Evolutionary conservation across 139 green algal species (phyloP), one percentile per base, ranked within the genome.

Genomic region (Asterochloris sp.): DNA sequence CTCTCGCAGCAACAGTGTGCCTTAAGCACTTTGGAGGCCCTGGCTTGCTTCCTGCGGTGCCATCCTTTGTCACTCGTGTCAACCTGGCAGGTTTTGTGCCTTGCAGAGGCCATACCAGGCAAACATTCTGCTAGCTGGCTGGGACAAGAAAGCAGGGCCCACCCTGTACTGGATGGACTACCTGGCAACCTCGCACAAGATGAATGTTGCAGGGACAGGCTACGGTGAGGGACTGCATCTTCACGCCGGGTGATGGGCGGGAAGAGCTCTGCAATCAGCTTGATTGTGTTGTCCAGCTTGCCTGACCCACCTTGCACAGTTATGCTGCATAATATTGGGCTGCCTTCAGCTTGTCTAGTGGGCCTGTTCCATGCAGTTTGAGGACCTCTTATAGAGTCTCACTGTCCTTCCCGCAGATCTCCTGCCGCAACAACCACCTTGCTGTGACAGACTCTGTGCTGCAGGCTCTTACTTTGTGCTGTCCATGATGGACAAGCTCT

Each of bases 111-210:
- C 96, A 0, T 99, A 99, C 86, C 87, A 96, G 67, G 92, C 90
- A 82, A 99, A 99, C 90, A 78, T 99, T 76, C 86, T 99, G 38
- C 82, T 99, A 28, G 97, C 95, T 12, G 97, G 97, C 0, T 99
- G 90, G 82, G 97, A 99, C 80, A 87, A 98, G 78, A 87, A 81
- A 12, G 83, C 85, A 0, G 96, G 96, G 0, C 85, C 97, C 0
- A 90, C 92, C 0, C 87, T 99, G 68, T 99, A 98, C 87, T 99
- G 95, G 94, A 86, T 98, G 75, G 97, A 99, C 90, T 99, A 99
- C 90, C 90, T 99, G 29, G 97, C 95, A 21, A 99, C 97, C 8
- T 87, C 98, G 80, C 96, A 98, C 90, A 96, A 97, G 85, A 92
- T 98, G 89, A 98, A 99, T 91, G 95, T 95, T 28, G 95, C 92